Conservation (phyloP, 108 stramenopile genomes). For the Nitzschia inconspicua region DNA sequence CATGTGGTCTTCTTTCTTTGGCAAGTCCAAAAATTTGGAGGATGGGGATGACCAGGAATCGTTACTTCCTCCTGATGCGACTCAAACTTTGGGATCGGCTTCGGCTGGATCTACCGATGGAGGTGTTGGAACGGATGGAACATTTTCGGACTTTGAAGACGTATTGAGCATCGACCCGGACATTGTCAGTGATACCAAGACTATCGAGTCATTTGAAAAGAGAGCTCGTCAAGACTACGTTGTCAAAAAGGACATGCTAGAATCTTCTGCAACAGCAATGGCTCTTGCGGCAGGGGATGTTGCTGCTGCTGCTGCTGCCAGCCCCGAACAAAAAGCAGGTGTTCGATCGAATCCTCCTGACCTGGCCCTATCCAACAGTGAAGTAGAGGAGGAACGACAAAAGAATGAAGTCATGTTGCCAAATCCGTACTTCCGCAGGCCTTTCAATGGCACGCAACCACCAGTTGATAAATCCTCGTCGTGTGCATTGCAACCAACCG, state of each 20-base stretch:
- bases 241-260: conserved; percentile 7
- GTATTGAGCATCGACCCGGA: conserved; percentile 2
- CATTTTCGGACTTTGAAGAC: conserved; percentile 4
- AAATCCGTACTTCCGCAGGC: neutral
- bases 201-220: conserved; percentile 9
- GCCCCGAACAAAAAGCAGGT: neutral
- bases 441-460: neutral
- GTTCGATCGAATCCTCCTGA: neutral
- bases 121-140: too few relatives aligned
- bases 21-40: too few relatives aligned
- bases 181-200: neutral
- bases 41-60: too few relatives aligned
- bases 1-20: too few relatives aligned
- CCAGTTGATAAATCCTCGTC: neutral
- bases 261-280: neutral
- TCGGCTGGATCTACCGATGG: neutral
- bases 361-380: neutral
- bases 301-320: neutral
- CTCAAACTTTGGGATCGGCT: too few relatives aligned
- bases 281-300: neutral
- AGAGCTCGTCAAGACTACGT: neutral
- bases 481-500: neutral
- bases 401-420: conserved; percentile 4
- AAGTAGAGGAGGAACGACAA: conserved; percentile 5
- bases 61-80: too few relatives aligned